Evolutionary conservation across 805 yeast genomes (phyloP).

Genomic region (Wickerhamiella kurtzmanii): DNA sequence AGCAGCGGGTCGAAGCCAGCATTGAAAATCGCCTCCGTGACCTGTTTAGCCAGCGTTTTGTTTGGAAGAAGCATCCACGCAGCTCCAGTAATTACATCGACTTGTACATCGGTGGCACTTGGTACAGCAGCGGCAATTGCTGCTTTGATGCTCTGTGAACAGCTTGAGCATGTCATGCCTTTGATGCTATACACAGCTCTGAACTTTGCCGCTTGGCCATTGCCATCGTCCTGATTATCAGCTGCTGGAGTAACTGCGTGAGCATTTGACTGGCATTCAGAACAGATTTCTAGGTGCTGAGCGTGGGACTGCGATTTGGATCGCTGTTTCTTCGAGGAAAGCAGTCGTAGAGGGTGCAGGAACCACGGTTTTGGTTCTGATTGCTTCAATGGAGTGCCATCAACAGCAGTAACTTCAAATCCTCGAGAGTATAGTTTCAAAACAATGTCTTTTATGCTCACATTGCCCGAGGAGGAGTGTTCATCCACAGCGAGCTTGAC

Average conservation of each 20-base stretch:
- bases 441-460: constrained; percentile 10
- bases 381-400: constrained; percentile 4
- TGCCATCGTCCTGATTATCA: constrained; percentile 8
- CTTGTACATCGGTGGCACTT: constrained; percentile 31
- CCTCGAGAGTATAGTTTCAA: constrained; percentile 18
- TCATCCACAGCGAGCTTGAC: constrained; percentile 17
- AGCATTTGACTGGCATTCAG: constrained; percentile 16
- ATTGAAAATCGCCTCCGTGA: constrained; percentile 37
- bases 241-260: constrained; percentile 20
- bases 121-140: constrained; percentile 26
- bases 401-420: constrained; percentile 17
- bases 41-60: constrained; percentile 36
- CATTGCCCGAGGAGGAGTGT: constrained; percentile 2
- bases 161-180: constrained; percentile 61
- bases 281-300: constrained; percentile 16
- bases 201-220: constrained; percentile 19
- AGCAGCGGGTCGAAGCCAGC: constrained; percentile 38
- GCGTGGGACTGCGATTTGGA: constrained; percentile 3
- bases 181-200: constrained; percentile 43
- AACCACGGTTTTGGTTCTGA: not conserved
- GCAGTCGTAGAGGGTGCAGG: constrained; percentile 1
- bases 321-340: constrained; percentile 1
- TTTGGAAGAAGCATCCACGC: constrained; percentile 42
- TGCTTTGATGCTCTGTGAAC: constrained; percentile 37
- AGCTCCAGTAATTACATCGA: constrained; percentile 39